These are phyloP conservation scores for Apiospora arundinis DNA, from an alignment of 2,329 filamentous ascomycete species.

Conservation along the genomic window DNA sequence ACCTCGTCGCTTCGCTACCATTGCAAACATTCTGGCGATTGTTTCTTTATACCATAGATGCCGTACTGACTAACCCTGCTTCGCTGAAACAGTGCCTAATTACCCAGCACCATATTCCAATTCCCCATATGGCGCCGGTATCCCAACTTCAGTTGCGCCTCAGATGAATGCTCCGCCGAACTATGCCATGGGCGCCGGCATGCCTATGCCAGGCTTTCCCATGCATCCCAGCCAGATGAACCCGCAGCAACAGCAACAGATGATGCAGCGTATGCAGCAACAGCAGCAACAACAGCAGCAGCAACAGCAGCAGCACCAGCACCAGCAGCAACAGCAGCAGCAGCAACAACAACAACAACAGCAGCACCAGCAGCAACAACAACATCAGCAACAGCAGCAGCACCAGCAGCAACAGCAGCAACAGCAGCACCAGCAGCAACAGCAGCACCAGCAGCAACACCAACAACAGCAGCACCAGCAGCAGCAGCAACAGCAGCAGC, in stretches of 20 bases:
- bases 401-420: slow-evolving; percentile 20
- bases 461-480: slow-evolving; percentile 12
- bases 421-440: slow-evolving; percentile 33
- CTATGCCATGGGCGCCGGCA: slow-evolving; percentile 61
- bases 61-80: slow-evolving; percentile 31
- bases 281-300: slow-evolving; percentile 44
- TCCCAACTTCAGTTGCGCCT: slow-evolving; percentile 55
- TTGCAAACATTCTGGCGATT: slow-evolving; percentile 18
- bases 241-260: slow-evolving; percentile 46
- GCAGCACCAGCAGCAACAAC: slow-evolving; percentile 35
- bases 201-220: slow-evolving; percentile 60
- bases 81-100: slow-evolving; percentile 52
- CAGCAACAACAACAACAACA: slow-evolving; percentile 25
- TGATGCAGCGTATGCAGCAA: slow-evolving; percentile 26
- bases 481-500: slow-evolving; percentile 41
- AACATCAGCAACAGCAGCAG: slow-evolving; percentile 40
- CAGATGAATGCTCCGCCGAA: slow-evolving; percentile 56
- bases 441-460: slow-evolving; percentile 41
- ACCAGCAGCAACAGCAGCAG: slow-evolving; percentile 44
- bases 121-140: slow-evolving; percentile 61
- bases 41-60: slow-evolving; percentile 20
- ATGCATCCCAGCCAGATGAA: slow-evolving; percentile 60
- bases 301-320: slow-evolving; percentile 36
- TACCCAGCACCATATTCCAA: slow-evolving; percentile 65
- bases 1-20: slow-evolving; percentile 20